Evolutionary conservation across 352 stramenopile species (phyloP), one percentile per base, ranked within the genome.

Genomic region (Globisporangium megalacanthum): DNA sequence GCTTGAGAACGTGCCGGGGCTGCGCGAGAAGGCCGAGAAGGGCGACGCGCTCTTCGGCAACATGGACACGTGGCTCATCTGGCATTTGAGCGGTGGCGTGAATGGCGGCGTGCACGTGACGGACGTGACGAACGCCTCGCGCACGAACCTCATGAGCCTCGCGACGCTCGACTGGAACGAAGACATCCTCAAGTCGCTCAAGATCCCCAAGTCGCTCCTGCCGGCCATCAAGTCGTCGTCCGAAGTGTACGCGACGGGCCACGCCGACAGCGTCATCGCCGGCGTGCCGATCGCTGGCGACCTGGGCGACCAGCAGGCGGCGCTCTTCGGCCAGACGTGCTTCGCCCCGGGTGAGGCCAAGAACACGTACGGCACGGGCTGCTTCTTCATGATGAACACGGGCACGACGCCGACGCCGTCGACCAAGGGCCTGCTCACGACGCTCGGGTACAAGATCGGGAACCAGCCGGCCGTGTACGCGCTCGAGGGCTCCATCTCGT

Each of bases 351-450:
- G 97, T 33, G 82, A 98, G 64, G 95, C 95, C 48, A 99, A 99
- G 74, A 98, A 97, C 74, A 99, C 97, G 36, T 99, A 99, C 77
- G 97, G 97, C 41, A 99, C 97, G 44, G 97, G 97, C 42, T 96
- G 97, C 61, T 99, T 99, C 73, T 90, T 99, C 58, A 95, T 99
- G 81, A 98, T 99, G 92, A 99, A 99, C 80, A 99, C 97, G 14
- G 97, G 97, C 47, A 86, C 78, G 17, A 85, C 75, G 47, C 73
- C 79, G n/a, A 92, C 90, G 39, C 76, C 82, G 8, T 96, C 77
- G 6, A 95, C 73, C 15, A 91, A 98, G 72, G 97, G 97, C 5
- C 72, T 99, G 46, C 75, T 99, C 5, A 99, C 96, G 3, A 99
- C 97, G 11, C 62, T 93, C 31, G 81, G 79, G 55, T 93, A 93